These are phyloP conservation scores for Suhomyces maxii DNA, from an alignment of 1,139 yeast species.

Conservation along the genomic window DNA sequence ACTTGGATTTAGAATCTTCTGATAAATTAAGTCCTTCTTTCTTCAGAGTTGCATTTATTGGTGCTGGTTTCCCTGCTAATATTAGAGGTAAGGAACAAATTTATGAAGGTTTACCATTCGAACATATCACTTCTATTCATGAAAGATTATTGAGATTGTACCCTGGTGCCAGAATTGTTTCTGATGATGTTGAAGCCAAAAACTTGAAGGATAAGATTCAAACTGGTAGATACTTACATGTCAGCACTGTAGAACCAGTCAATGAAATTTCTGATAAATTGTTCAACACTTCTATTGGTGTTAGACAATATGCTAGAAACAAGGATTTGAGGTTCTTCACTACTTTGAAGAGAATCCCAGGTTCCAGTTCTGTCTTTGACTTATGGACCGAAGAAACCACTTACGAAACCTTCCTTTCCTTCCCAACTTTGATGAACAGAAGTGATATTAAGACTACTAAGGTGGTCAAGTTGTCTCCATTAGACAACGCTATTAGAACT, in stretches of 20 bases:
- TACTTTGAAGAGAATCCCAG: slow-evolving; percentile 70
- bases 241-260: slow-evolving; percentile 71
- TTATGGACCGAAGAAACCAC: slow-evolving; percentile 89
- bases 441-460: slow-evolving; percentile 61
- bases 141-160: slow-evolving; percentile 72
- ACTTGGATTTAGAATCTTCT: slow-evolving; percentile 64
- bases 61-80: slow-evolving; percentile 80
- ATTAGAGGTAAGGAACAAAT: slow-evolving; percentile 76
- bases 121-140: slow-evolving; percentile 81
- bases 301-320: slow-evolving; percentile 68
- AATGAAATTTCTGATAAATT: slow-evolving; percentile 52
- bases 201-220: slow-evolving; percentile 50
- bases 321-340: slow-evolving; percentile 71
- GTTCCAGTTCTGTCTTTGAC: slow-evolving; percentile 70
- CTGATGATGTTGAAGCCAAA: slow-evolving; percentile 64
- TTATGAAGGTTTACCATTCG: slow-evolving; percentile 86
- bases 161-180: slow-evolving; percentile 78
- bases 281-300: slow-evolving; percentile 55
- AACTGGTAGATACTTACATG: slow-evolving; percentile 73
- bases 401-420: slow-evolving; percentile 70
- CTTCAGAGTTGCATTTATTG: slow-evolving; percentile 79
- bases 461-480: slow-evolving; percentile 74
- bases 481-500: slow-evolving; percentile 77
- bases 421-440: slow-evolving; percentile 88
- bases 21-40: slow-evolving; percentile 78